These are phyloP conservation scores for Fraxinus excelsior DNA, from an alignment of 257 asterid species.

Conservation along the genomic window DNA sequence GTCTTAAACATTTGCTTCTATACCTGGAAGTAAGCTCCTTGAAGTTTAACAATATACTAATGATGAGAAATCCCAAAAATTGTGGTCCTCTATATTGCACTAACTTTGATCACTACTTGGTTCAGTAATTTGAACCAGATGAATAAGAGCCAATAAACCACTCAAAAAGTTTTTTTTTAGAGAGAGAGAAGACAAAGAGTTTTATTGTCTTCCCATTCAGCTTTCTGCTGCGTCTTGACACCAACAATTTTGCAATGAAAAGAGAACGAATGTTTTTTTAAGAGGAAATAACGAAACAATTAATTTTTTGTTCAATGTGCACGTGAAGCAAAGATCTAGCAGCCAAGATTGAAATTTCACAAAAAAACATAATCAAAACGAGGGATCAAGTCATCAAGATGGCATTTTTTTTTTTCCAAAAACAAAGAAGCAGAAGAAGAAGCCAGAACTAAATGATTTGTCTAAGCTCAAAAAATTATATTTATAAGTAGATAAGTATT, in stretches of 20 bases:
- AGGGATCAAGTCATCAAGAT: conserved; percentile 23
- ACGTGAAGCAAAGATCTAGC: not conserved
- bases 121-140: not conserved
- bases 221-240: not conserved
- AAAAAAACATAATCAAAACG: not conserved
- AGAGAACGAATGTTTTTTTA: not conserved
- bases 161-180: not conserved
- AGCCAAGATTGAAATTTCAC: not conserved
- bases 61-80: not conserved
- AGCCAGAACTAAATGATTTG: not conserved
- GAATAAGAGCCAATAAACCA: not conserved
- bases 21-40: conserved; percentile 12
- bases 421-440: not conserved
- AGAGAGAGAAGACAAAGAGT: not conserved
- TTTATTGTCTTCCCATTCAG: not conserved
- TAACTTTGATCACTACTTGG: not conserved
- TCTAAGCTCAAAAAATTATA: not conserved
- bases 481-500: too few species aligned
- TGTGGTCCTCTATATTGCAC: conserved; percentile 14
- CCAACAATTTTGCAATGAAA: not conserved
- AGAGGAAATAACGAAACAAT: not conserved
- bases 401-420: not conserved
- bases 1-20: not conserved
- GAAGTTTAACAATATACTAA: not conserved
- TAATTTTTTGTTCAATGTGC: not conserved